Conservation (phyloP, 163 green algal species). For the Chlamydomonas reinhardtii region DNA sequence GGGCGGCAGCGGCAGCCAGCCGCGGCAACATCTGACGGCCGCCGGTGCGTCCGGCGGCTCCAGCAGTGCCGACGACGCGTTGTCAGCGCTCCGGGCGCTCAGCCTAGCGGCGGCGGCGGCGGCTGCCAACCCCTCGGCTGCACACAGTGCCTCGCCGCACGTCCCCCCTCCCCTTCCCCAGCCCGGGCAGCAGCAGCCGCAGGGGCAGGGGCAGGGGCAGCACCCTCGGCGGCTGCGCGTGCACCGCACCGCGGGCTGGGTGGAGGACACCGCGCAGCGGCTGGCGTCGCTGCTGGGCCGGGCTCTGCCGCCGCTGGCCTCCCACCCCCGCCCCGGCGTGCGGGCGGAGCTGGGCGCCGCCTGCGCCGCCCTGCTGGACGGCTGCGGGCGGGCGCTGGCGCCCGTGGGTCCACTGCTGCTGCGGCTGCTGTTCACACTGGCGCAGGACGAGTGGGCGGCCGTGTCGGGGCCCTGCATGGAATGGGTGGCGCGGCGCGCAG, state of each 20-base stretch:
- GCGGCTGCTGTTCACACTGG: slow-evolving; percentile 69
- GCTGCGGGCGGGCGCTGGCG: slow-evolving; percentile 58
- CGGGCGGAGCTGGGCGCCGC: slow-evolving; percentile 57
- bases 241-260: slow-evolving; percentile 59
- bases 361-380: slow-evolving; percentile 58
- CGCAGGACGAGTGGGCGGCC: slow-evolving; percentile 79
- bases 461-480: slow-evolving; percentile 43
- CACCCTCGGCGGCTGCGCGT: slow-evolving; percentile 42
- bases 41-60: not conserved
- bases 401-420: slow-evolving; percentile 56
- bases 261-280: slow-evolving; percentile 51
- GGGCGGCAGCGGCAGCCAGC: not conserved
- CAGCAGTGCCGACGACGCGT: not conserved
- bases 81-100: slow-evolving; percentile 14
- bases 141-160: not conserved
- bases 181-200: not conserved
- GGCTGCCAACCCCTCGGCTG: not conserved
- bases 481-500: slow-evolving; percentile 28
- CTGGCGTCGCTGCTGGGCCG: slow-evolving; percentile 63
- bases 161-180: not conserved
- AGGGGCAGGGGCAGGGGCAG: not conserved
- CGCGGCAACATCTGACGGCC: too few relatives aligned
- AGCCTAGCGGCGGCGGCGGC: not conserved
- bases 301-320: slow-evolving; percentile 69
- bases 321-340: slow-evolving; percentile 66